phyloP scores from a whole-genome alignment of 2,329 filamentous ascomycete species.

The Scorias spongiosa region DNA sequence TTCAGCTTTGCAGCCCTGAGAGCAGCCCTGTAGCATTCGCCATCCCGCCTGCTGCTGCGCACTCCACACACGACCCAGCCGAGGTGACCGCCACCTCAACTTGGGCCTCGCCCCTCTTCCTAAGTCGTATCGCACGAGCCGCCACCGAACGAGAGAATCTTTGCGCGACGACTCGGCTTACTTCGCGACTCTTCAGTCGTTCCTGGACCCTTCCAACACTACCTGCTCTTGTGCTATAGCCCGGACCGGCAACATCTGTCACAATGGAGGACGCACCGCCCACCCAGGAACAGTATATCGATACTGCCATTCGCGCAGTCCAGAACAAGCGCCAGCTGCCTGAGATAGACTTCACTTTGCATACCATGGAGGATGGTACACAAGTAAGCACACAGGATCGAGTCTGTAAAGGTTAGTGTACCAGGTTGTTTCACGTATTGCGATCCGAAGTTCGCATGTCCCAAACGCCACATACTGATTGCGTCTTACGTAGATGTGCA shows the following conservation, averaged over 20 bases:
- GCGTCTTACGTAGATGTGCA: constrained; percentile 60
- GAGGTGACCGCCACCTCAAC: not conserved
- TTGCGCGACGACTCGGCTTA: not conserved
- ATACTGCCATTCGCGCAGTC: constrained; percentile 84
- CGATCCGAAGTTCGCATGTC: not conserved
- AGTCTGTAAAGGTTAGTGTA: constrained; percentile 77
- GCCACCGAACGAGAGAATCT: not conserved
- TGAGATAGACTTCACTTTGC: constrained; percentile 96
- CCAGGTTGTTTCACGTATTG: too few species aligned
- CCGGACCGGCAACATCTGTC: not conserved
- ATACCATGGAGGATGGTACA: constrained; percentile 93
- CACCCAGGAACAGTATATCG: constrained; percentile 39
- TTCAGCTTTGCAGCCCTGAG: too few species aligned
- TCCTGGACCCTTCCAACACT: not conserved
- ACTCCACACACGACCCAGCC: not conserved
- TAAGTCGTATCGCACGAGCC: not conserved
- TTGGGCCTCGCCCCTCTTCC: not conserved
- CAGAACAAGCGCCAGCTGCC: constrained; percentile 88
- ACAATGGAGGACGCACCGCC: constrained; percentile 16
- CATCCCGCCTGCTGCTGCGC: too few species aligned
- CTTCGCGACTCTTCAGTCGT: not conserved
- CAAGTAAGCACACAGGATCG: constrained; percentile 92
- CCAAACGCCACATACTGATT: not conserved
- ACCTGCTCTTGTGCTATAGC: not conserved
- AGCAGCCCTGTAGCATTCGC: too few species aligned